Conservation (phyloP, 1,139 yeast species). For the Entelexis sorbosivorans region DNA sequence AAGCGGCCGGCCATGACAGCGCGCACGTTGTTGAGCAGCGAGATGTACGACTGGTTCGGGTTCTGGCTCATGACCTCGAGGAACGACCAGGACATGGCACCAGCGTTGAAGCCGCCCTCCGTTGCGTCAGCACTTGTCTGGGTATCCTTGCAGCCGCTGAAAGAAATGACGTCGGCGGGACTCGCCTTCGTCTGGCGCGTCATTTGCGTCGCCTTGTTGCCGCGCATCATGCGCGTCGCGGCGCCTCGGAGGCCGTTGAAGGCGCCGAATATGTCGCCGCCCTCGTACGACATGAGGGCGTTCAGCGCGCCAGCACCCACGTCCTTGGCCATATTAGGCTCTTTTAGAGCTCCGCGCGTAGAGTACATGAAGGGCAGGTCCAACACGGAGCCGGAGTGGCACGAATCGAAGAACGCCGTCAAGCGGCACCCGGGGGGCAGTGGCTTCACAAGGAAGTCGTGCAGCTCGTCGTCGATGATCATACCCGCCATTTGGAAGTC, state of each 20-base stretch:
- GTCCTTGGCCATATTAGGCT: constrained; percentile 77
- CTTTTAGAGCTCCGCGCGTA: constrained; percentile 83
- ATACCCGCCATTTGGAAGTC: constrained; percentile 69
- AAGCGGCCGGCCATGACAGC: constrained; percentile 55
- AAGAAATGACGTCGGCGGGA: constrained; percentile 76
- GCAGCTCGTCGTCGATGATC: constrained; percentile 76
- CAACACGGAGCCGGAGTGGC: constrained; percentile 86
- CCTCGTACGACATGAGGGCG: constrained; percentile 61
- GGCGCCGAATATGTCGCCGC: constrained; percentile 51
- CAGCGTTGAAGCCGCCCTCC: constrained; percentile 69
- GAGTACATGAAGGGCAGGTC: constrained; percentile 85
- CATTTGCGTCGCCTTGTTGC: constrained; percentile 35
- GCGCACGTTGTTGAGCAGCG: constrained; percentile 74
- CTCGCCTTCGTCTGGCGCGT: constrained; percentile 55
- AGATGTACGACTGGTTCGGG: constrained; percentile 65
- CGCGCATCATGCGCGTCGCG: constrained; percentile 34
- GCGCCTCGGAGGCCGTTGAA: constrained; percentile 17
- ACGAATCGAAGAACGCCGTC: constrained; percentile 82
- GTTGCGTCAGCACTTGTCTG: constrained; percentile 72
- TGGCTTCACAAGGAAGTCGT: constrained; percentile 65
- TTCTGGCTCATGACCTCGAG: constrained; percentile 54
- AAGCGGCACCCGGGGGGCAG: constrained; percentile 74
- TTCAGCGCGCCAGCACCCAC: constrained; percentile 66
- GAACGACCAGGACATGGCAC: constrained; percentile 93
- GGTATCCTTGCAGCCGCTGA: constrained; percentile 85